Evolutionary conservation across 1,284 basidiomycete genomes (phyloP).

Genomic region (Schizophyllum commune): DNA sequence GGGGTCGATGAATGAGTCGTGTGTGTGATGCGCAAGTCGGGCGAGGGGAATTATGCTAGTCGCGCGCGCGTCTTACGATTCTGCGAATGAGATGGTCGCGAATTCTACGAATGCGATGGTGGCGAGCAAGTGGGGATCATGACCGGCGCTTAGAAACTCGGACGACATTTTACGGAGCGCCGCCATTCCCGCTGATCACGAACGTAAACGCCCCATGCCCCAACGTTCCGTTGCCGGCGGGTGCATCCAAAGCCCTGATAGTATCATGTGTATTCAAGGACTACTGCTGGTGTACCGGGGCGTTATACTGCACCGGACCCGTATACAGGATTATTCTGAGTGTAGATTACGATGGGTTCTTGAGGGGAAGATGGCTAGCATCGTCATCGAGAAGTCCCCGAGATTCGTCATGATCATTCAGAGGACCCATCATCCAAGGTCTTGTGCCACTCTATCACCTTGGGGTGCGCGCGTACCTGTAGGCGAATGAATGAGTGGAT

Average conservation of each 20-base stretch:
- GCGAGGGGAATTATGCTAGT: neutral
- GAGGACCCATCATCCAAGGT: constrained; percentile 1
- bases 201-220: neutral
- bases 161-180: neutral
- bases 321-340: too few relatives aligned
- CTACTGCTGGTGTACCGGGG: neutral
- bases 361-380: neutral
- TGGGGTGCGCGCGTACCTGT: constrained; percentile 12
- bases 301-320: too few relatives aligned
- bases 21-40: neutral
- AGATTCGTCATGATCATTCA: too few relatives aligned
- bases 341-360: too few relatives aligned
- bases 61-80: neutral
- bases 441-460: constrained; percentile 11
- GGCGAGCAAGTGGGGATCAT: neutral
- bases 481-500: neutral
- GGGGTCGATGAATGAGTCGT: constrained; percentile 1
- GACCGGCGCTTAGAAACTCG: neutral
- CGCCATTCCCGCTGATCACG: neutral
- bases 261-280: neutral
- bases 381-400: neutral
- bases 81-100: neutral
- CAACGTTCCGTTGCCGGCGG: neutral
- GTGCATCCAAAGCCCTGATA: neutral
- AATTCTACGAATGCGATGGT: neutral